These are phyloP conservation scores for Ogataea philodendri DNA, from an alignment of 805 yeast species.

Conservation along the genomic window DNA sequence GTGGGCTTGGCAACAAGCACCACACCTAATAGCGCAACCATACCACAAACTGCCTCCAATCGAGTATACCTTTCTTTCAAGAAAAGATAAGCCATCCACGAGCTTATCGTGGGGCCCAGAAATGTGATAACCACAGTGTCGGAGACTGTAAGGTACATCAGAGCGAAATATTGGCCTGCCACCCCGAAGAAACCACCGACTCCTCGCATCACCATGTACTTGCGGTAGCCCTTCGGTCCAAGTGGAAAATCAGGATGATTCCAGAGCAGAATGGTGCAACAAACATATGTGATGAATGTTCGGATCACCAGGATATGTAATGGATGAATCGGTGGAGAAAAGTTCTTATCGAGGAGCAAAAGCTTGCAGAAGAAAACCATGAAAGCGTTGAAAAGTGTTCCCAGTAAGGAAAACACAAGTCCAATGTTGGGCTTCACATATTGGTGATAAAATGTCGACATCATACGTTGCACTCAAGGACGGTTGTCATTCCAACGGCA, in stretches of 20 bases:
- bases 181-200: slow-evolving; percentile 77
- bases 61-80: slow-evolving; percentile 64
- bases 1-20: slow-evolving; percentile 78
- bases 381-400: slow-evolving; percentile 72
- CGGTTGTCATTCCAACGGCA: neutral
- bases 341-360: slow-evolving; percentile 62
- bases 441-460: slow-evolving; percentile 8
- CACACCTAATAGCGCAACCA: slow-evolving; percentile 72
- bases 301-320: slow-evolving; percentile 74
- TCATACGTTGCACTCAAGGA: neutral
- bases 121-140: slow-evolving; percentile 83
- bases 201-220: slow-evolving; percentile 60
- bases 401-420: slow-evolving; percentile 50
- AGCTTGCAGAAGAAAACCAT: slow-evolving; percentile 77
- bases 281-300: slow-evolving; percentile 66
- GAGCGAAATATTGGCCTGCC: slow-evolving; percentile 70
- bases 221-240: slow-evolving; percentile 63
- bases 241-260: slow-evolving; percentile 60
- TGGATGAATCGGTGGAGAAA: slow-evolving; percentile 65
- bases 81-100: slow-evolving; percentile 65
- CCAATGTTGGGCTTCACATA: slow-evolving; percentile 48
- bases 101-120: slow-evolving; percentile 73
- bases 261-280: slow-evolving; percentile 42
- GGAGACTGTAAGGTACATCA: slow-evolving; percentile 69
- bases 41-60: slow-evolving; percentile 67